phyloP scores from a whole-genome alignment of 257 asterid species.

The Forsythia suspensa region DNA sequence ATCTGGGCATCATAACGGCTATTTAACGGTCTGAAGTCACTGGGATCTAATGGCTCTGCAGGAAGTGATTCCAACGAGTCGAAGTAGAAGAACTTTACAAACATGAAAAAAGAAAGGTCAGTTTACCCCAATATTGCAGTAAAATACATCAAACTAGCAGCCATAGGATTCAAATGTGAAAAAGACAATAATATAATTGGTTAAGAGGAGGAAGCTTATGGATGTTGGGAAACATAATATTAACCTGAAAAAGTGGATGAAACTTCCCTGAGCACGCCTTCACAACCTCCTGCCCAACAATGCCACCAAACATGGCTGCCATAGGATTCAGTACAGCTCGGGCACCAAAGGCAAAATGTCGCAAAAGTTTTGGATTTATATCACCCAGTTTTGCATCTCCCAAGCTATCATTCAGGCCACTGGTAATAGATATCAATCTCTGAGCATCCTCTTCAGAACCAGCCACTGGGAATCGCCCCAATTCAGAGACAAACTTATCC shows the following conservation, averaged over 20 bases:
- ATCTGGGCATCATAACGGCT: conserved; percentile 95
- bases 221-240: neutral
- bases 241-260: conserved; percentile 90
- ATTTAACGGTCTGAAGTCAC: conserved; percentile 69
- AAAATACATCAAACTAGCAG: neutral
- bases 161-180: neutral
- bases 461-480: conserved; percentile 73
- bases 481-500: conserved; percentile 65
- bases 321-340: conserved; percentile 90
- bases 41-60: conserved; percentile 66
- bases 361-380: conserved; percentile 69
- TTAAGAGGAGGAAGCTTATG: neutral
- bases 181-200: neutral
- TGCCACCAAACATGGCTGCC: conserved; percentile 99
- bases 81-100: conserved; percentile 80
- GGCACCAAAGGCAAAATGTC: conserved; percentile 80
- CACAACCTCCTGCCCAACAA: conserved; percentile 94
- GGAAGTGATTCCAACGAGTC: conserved; percentile 95
- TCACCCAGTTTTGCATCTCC: conserved; percentile 72
- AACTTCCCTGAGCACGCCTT: conserved; percentile 98
- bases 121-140: neutral
- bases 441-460: conserved; percentile 93
- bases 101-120: conserved; percentile 10
- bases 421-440: conserved; percentile 67
- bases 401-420: conserved; percentile 52